Percentiles rank a stretch among this genome's conserved stretches.
Conservation (phyloP, 2,329 filamentous ascomycete genomes). For the Monilinia aucupariae region DNA sequence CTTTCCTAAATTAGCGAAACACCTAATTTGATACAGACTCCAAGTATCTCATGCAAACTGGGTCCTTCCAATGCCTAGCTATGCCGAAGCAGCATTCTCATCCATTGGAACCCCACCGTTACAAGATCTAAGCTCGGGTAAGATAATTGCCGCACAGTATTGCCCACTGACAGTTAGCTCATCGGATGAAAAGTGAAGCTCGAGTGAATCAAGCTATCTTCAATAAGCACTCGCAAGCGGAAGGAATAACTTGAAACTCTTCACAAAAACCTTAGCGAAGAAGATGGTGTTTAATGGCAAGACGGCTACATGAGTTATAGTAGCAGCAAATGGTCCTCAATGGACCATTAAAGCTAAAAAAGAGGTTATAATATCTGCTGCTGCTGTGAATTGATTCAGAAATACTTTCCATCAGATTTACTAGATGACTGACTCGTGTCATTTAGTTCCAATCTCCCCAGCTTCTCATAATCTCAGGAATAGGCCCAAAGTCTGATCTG, state of each 20-base stretch:
- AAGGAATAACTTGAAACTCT: neutral
- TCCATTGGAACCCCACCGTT: conserved; percentile 3
- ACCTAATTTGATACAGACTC: neutral
- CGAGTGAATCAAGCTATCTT: conserved; percentile 11
- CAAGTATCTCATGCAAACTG: conserved; percentile 11
- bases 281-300: conserved; percentile 9
- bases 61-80: conserved; percentile 7
- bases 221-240: neutral
- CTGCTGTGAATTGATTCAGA: neutral
- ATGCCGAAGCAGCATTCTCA: conserved; percentile 8
- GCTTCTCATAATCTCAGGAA: conserved; percentile 12
- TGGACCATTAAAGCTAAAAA: conserved; percentile 1
- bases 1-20: neutral
- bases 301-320: neutral
- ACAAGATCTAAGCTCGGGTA: conserved; percentile 4
- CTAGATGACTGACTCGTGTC: neutral
- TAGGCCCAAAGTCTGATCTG: neutral
- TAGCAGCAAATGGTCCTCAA: neutral
- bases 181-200: neutral
- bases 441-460: conserved; percentile 10
- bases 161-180: conserved; percentile 1
- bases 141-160: conserved; percentile 4
- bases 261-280: conserved; percentile 5
- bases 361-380: conserved; percentile 7
- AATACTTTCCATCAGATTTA: neutral